phyloP scores from a whole-genome alignment of 192 early-diverging fungal species.

The Globomyces pollinis-pini region DNA sequence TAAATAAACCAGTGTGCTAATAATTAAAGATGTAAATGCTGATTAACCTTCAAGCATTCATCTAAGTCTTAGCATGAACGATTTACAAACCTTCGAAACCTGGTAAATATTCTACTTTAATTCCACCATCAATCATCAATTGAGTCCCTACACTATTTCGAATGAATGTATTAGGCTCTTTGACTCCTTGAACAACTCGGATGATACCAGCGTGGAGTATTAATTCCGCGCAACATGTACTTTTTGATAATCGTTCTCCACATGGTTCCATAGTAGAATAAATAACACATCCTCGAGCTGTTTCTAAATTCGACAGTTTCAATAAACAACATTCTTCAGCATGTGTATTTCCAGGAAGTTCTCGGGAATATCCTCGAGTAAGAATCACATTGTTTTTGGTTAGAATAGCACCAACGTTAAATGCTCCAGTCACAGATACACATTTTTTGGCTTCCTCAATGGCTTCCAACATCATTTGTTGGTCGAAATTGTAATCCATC shows the following conservation, averaged over 20 bases:
- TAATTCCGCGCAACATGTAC: constrained; percentile 64
- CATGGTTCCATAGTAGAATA: constrained; percentile 99
- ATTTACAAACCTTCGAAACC: not conserved
- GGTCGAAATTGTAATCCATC: too few species aligned
- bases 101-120: constrained; percentile 51
- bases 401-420: constrained; percentile 88
- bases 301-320: constrained; percentile 49
- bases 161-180: constrained; percentile 83
- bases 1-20: too few species aligned
- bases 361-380: constrained; percentile 81
- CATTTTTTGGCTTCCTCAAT: constrained; percentile 77
- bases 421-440: constrained; percentile 69
- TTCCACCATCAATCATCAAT: constrained; percentile 57
- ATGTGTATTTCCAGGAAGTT: constrained; percentile 93
- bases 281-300: constrained; percentile 51
- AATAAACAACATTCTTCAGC: constrained; percentile 83
- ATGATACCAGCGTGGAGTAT: constrained; percentile 61
- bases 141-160: constrained; percentile 64
- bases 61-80: too few species aligned
- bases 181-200: constrained; percentile 77
- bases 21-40: too few species aligned
- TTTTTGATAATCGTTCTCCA: constrained; percentile 62
- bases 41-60: too few species aligned
- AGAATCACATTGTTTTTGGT: constrained; percentile 48
- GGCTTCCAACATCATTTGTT: constrained; percentile 65